A percentile compares a stretch with the other conserved stretches of the same genome.
phyloP scores from a whole-genome alignment of 1,284 basidiomycete genomes.

The Boletellus sp. region DNA sequence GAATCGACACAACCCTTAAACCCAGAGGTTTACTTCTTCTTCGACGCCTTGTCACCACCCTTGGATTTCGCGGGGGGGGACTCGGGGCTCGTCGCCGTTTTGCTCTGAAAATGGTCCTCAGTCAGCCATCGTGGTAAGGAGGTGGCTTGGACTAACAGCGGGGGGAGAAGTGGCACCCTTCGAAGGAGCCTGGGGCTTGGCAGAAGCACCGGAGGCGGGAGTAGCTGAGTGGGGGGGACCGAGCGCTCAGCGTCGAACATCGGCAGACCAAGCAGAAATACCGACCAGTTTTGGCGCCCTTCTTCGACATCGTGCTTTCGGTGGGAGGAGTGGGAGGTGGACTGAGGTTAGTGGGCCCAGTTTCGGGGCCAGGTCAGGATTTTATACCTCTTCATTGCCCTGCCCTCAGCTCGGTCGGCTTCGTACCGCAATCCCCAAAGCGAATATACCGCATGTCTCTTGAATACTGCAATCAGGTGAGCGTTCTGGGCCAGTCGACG shows the following conservation, averaged over 20 bases:
- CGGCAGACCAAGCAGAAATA: background rate
- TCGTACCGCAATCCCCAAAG: constrained; percentile 14
- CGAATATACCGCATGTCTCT: constrained; percentile 8
- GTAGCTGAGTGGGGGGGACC: constrained; percentile 4
- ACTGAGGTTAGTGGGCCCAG: background rate
- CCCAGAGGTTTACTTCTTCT: constrained; percentile 29
- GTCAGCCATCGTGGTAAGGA: background rate
- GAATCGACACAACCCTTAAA: background rate
- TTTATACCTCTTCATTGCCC: constrained; percentile 25
- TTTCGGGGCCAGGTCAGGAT: constrained; percentile 1
- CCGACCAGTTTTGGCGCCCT: constrained; percentile 24
- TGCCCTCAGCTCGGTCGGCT: constrained; percentile 28
- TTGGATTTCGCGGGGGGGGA: constrained; percentile 28
- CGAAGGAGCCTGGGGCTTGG: constrained; percentile 22
- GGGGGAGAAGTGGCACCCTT: constrained; percentile 23
- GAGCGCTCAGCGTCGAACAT: constrained; percentile 5
- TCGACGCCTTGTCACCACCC: constrained; percentile 20
- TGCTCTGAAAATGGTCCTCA: constrained; percentile 17
- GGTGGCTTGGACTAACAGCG: constrained; percentile 10
- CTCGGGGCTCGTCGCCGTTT: constrained; percentile 21
- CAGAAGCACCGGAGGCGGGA: constrained; percentile 5
- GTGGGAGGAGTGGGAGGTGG: constrained; percentile 3
- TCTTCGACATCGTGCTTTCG: constrained; percentile 25
- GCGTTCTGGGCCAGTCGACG: background rate
- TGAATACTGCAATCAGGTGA: constrained; percentile 5